These are phyloP conservation scores for Coemansia pectinata DNA, from an alignment of 192 early-diverging fungal genomes.

Conservation along the genomic window DNA sequence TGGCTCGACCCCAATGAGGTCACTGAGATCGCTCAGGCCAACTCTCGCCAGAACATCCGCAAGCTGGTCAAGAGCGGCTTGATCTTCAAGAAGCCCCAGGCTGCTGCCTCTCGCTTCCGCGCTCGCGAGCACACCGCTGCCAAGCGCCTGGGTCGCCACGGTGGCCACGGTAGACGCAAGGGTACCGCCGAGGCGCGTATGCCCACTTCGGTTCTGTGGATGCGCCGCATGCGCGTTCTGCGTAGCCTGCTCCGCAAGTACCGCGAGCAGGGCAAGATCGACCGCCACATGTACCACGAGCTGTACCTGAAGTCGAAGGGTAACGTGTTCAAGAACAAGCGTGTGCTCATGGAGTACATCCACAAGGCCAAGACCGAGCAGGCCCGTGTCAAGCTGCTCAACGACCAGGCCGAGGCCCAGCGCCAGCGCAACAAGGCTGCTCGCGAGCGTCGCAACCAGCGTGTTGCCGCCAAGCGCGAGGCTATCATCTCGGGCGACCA, in stretches of 20 bases:
- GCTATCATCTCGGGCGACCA: conserved; percentile 60
- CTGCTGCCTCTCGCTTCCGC: conserved; percentile 89
- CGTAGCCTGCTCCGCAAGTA: conserved; percentile 95
- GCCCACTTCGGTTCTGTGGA: conserved; percentile 94
- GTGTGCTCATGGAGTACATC: conserved; percentile 99
- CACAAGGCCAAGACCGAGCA: conserved; percentile 99
- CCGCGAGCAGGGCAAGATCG: conserved; percentile 97
- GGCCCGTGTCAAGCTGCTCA: conserved; percentile 84
- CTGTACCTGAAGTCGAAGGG: conserved; percentile 99
- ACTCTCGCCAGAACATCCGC: conserved; percentile 97
- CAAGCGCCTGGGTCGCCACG: conserved; percentile 97
- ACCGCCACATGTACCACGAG: conserved; percentile 96
- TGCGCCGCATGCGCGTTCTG: conserved; percentile 96
- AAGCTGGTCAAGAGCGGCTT: conserved; percentile 97
- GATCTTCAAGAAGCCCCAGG: conserved; percentile 92
- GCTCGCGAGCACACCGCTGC: conserved; percentile 87
- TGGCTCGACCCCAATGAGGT: conserved; percentile 99
- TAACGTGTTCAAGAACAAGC: conserved; percentile 99
- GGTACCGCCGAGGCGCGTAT: conserved; percentile 99
- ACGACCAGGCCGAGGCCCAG: conserved; percentile 98
- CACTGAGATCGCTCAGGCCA: conserved; percentile 92
- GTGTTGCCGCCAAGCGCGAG: conserved; percentile 89
- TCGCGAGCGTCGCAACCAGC: conserved; percentile 86
- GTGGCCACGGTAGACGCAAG: conserved; percentile 88
- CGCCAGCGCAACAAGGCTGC: conserved; percentile 93